Conservation (phyloP, 2,329 filamentous ascomycete genomes). For the Aaosphaeria arxii region DNA sequence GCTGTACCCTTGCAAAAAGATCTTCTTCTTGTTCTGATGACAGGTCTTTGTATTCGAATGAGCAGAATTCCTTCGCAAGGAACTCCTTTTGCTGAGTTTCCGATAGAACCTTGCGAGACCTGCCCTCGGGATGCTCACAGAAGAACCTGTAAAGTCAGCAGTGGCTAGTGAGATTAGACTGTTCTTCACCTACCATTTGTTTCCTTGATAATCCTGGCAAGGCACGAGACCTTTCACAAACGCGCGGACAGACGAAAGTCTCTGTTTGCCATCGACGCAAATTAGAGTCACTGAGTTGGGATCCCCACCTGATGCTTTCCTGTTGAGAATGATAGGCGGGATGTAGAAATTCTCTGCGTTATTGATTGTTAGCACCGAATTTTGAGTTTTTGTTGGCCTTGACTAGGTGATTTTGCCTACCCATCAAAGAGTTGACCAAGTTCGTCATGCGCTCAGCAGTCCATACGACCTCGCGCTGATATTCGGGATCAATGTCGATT, state of each 20-base stretch:
- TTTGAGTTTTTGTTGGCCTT: not conserved
- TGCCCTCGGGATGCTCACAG: not conserved
- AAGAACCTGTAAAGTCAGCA: too few species aligned
- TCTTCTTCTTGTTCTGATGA: slow-evolving; percentile 45
- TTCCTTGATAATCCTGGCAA: slow-evolving; percentile 39
- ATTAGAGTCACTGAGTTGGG: slow-evolving; percentile 25
- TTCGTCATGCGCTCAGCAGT: slow-evolving; percentile 32
- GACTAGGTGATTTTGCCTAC: slow-evolving; percentile 8
- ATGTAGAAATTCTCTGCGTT: slow-evolving; percentile 40
- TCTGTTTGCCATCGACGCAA: slow-evolving; percentile 50
- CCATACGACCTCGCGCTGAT: slow-evolving; percentile 50
- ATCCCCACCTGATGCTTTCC: slow-evolving; percentile 14
- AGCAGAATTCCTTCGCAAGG: slow-evolving; percentile 39
- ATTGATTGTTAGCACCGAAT: not conserved
- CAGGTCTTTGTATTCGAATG: slow-evolving; percentile 43
- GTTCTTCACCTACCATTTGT: slow-evolving; percentile 38
- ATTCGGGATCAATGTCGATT: slow-evolving; percentile 45
- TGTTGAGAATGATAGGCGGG: slow-evolving; percentile 49
- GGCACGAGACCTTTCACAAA: slow-evolving; percentile 47
- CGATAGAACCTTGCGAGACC: slow-evolving; percentile 29
- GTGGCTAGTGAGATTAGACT: too few species aligned
- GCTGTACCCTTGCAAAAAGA: slow-evolving; percentile 48
- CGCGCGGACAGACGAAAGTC: slow-evolving; percentile 43
- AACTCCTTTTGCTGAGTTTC: slow-evolving; percentile 37
- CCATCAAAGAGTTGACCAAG: slow-evolving; percentile 34